Conservation (phyloP, 1,139 yeast species). For the Candida tropicalis region DNA sequence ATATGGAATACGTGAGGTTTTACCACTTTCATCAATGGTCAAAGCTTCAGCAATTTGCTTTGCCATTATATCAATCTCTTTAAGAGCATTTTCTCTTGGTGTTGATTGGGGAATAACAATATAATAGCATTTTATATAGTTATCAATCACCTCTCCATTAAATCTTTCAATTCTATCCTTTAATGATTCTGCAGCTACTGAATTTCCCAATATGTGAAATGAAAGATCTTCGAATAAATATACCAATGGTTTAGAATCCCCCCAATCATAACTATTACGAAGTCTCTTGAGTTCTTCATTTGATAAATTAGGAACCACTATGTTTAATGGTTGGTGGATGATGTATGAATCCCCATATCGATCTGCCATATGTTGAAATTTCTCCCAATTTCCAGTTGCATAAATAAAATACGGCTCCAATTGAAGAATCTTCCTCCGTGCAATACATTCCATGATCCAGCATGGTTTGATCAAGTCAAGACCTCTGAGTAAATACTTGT, state of each 20-base stretch:
- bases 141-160: constrained; percentile 31
- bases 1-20: constrained; percentile 39
- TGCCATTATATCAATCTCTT: constrained; percentile 19
- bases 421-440: constrained; percentile 42
- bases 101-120: constrained; percentile 22
- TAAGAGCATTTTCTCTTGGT: constrained; percentile 9
- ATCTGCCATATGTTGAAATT: constrained; percentile 38
- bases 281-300: constrained; percentile 7
- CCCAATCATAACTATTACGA: constrained; percentile 16
- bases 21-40: constrained; percentile 18
- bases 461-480: constrained; percentile 64
- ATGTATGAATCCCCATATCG: constrained; percentile 57
- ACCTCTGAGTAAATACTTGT: constrained; percentile 44
- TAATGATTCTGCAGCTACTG: constrained; percentile 12
- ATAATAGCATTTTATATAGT: constrained; percentile 24
- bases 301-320: constrained; percentile 10
- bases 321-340: constrained; percentile 21
- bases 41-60: constrained; percentile 24
- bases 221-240: constrained; percentile 25
- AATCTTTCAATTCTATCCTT: constrained; percentile 30
- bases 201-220: constrained; percentile 26
- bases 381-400: constrained; percentile 19
- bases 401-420: constrained; percentile 65
- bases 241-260: constrained; percentile 19
- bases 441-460: constrained; percentile 75